phyloP scores from a whole-genome alignment of 768 basidiomycete species.

The Suillus luteus region DNA sequence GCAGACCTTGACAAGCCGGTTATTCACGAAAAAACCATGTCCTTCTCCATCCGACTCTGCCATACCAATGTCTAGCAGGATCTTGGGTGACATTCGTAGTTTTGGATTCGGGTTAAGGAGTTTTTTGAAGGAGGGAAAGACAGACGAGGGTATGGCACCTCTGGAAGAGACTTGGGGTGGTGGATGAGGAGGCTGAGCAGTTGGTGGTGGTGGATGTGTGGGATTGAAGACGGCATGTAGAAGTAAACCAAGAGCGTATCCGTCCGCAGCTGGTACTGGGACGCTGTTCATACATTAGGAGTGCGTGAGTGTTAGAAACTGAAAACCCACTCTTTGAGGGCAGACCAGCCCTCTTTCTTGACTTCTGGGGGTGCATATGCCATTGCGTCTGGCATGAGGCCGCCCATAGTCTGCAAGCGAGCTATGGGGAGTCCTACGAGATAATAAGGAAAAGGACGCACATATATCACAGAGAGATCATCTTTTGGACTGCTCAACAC shows the following conservation, averaged over 20 bases:
- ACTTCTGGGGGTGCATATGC: slow-evolving; percentile 81
- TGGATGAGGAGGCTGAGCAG: slow-evolving; percentile 70
- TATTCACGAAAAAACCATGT: slow-evolving; percentile 79
- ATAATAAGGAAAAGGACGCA: slow-evolving; percentile 38
- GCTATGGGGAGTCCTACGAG: slow-evolving; percentile 12
- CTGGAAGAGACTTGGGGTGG: slow-evolving; percentile 75
- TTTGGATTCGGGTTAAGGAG: slow-evolving; percentile 90
- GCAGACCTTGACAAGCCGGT: slow-evolving; percentile 84
- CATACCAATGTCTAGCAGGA: slow-evolving; percentile 83
- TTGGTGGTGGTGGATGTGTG: slow-evolving; percentile 66
- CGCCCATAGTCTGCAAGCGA: slow-evolving; percentile 61
- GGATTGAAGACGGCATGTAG: slow-evolving; percentile 90
- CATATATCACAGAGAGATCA: slow-evolving; percentile 76
- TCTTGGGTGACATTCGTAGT: slow-evolving; percentile 71
- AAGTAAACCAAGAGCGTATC: slow-evolving; percentile 86
- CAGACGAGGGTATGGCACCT: slow-evolving; percentile 68
- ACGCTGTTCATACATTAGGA: slow-evolving; percentile 33
- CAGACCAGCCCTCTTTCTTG: slow-evolving; percentile 82
- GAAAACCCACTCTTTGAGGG: slow-evolving; percentile 72
- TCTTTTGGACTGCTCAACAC: slow-evolving; percentile 83
- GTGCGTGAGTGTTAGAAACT: neutral
- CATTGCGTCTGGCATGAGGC: slow-evolving; percentile 60
- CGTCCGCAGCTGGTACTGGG: slow-evolving; percentile 70
- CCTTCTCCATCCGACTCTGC: slow-evolving; percentile 55
- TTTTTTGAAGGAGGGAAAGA: slow-evolving; percentile 84